Evolutionary conservation across 148 eudicot genomes (phyloP), one percentile per base, ranked within the genome.

Genomic region (Arctostaphylos glauca): DNA sequence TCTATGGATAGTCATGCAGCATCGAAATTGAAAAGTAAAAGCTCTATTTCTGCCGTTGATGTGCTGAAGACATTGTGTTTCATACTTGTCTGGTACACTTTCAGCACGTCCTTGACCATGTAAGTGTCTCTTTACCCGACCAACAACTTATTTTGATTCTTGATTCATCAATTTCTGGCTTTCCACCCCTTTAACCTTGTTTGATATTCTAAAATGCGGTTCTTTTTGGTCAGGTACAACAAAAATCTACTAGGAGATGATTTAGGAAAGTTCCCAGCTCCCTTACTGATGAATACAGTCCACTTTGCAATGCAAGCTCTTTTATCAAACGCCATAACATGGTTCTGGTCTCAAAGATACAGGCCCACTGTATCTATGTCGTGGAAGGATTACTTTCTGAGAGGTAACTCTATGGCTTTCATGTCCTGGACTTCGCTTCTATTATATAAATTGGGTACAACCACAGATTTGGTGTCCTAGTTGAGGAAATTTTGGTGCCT

Each of bases 251-350:
- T 96, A 84, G 99, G 99, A 21, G 97, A 94, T 85, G 82, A 96
- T 77, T 82, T 96, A 89, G 99, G 99, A 75, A 96, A 89, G 84
- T 96, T 96, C 84, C 99, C 99, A 15, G 99, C 98, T 79, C 99
- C 99, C 19, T 83, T 96, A 50, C 83, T 96, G 93, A 94, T 96
- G 99, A 96, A 96, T 84, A 93, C 99, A 38, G 86, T 96, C 74
- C 99, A 96, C 87, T 96, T 96, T 81, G 66, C 90, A 3, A 96
- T 96, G 98, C 99, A 96, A 94, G 99, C 98, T 84, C 76, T 93
- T 80, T 84, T 96, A 83, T 92, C 99, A 8, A 96, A 87, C 83
- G 92, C 87, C 80, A 96, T 96, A 66, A 91, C 91, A 60, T 94
- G 95, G 95, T 89, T 86, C 81, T 96, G 99, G 98, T 90, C 93